These are phyloP conservation scores for Mycena haematopus DNA, from an alignment of 768 basidiomycete genomes.

Conservation along the genomic window DNA sequence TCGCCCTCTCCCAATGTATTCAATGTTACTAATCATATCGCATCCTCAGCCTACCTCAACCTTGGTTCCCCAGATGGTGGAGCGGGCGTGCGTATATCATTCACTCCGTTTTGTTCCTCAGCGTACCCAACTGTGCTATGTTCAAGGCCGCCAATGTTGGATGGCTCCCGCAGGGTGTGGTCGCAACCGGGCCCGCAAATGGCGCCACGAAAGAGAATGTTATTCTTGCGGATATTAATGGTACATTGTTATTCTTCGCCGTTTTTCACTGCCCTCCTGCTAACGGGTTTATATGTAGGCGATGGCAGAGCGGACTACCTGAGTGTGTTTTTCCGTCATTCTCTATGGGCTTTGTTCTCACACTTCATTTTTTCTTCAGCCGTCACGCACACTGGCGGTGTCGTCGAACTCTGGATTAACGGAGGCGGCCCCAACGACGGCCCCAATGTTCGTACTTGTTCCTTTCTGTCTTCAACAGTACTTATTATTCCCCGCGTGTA, in stretches of 20 bases:
- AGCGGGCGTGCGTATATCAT: not conserved
- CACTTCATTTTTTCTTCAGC: not conserved
- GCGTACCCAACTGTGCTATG: too few relatives aligned
- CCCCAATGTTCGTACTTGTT: not conserved
- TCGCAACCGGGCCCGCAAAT: slow-evolving; percentile 6
- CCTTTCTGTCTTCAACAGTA: too few relatives aligned
- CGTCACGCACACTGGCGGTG: slow-evolving; percentile 4
- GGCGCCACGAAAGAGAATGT: not conserved
- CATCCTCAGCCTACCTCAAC: slow-evolving; percentile 7
- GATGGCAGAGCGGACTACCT: slow-evolving; percentile 9
- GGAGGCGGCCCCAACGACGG: slow-evolving; percentile 7
- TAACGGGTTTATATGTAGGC: too few relatives aligned
- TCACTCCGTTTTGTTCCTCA: not conserved
- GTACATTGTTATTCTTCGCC: not conserved
- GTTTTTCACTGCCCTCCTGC: too few relatives aligned
- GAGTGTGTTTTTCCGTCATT: not conserved
- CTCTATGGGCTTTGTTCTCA: not conserved
- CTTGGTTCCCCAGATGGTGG: not conserved
- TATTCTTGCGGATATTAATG: slow-evolving; percentile 5
- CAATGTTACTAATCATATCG: too few relatives aligned
- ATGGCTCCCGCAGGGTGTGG: not conserved
- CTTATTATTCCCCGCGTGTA: too few relatives aligned
- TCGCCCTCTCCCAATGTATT: too few relatives aligned
- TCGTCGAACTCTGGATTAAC: slow-evolving; percentile 1
- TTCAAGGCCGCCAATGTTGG: slow-evolving; percentile 1